phyloP scores from a whole-genome alignment of 768 basidiomycete species.

The Tricholoma sp. region DNA sequence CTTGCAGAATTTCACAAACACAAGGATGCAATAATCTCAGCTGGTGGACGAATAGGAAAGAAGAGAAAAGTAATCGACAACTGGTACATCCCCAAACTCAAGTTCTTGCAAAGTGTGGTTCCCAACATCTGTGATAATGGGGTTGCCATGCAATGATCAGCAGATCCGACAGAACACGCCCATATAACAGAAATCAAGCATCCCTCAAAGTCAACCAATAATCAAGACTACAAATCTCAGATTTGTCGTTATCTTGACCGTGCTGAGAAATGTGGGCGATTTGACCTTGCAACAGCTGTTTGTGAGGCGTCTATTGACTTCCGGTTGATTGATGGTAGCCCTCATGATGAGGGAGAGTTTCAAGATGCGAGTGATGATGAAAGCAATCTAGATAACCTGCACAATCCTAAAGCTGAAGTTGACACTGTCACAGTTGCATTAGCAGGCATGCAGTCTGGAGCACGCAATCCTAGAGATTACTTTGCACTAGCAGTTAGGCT shows the following conservation, averaged over 20 bases:
- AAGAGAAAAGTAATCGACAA: conserved; percentile 23
- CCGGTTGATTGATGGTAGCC: background rate
- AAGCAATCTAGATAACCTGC: too few species aligned
- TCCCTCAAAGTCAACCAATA: conserved; percentile 25
- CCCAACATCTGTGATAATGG: conserved; percentile 25
- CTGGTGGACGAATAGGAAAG: conserved; percentile 15
- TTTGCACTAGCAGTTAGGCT: background rate
- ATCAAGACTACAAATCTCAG: conserved; percentile 28
- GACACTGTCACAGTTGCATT: background rate
- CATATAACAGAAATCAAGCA: conserved; percentile 30
- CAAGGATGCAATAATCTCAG: conserved; percentile 29
- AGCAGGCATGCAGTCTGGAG: background rate
- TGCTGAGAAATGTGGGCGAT: conserved; percentile 19
- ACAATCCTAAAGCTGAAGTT: background rate
- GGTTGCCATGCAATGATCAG: conserved; percentile 26
- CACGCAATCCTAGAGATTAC: background rate
- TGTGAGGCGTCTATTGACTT: conserved; percentile 4
- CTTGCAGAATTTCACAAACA: conserved; percentile 28
- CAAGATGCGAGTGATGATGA: background rate
- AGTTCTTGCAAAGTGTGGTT: conserved; percentile 26
- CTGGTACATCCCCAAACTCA: conserved; percentile 41
- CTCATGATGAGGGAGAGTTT: background rate
- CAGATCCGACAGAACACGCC: conserved; percentile 29
- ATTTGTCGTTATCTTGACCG: conserved; percentile 28
- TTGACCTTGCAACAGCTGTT: conserved; percentile 11